Evolutionary conservation across 2,329 filamentous ascomycete genomes (phyloP).

Genomic region (Phialophora expanda): DNA sequence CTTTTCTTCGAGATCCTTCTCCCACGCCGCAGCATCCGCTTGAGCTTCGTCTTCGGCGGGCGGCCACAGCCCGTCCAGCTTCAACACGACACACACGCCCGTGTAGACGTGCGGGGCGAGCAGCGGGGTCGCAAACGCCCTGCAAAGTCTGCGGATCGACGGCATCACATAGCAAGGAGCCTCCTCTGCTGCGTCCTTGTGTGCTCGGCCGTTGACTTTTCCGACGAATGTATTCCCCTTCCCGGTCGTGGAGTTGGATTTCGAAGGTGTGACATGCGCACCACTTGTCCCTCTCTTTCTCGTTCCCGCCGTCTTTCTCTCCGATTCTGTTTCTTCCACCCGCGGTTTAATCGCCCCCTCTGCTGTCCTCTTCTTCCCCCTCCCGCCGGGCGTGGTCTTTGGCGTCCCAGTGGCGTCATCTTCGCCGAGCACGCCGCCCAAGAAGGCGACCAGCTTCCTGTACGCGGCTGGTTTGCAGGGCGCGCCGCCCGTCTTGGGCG

Average conservation of each 20-base stretch:
- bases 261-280: conserved; percentile 19
- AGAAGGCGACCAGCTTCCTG: conserved; percentile 79
- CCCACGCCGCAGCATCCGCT: conserved; percentile 51
- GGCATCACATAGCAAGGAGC: conserved; percentile 72
- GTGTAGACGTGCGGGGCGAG: conserved; percentile 76
- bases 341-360: conserved; percentile 20
- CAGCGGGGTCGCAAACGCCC: conserved; percentile 63
- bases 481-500: conserved; percentile 69
- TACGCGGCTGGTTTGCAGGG: conserved; percentile 82
- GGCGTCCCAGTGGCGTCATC: conserved; percentile 44
- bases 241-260: background rate
- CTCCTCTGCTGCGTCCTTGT: conserved; percentile 40
- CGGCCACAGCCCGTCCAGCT: conserved; percentile 54
- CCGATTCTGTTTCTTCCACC: background rate
- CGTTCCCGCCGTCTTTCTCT: background rate
- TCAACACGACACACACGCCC: conserved; percentile 65
- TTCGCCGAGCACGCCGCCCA: conserved; percentile 71
- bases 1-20: conserved; percentile 48
- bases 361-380: conserved; percentile 36
- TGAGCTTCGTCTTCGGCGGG: conserved; percentile 42
- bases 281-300: conserved; percentile 30
- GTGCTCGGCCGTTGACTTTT: conserved; percentile 26
- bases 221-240: conserved; percentile 27
- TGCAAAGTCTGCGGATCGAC: conserved; percentile 69
- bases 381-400: conserved; percentile 41